Percentiles rank a stretch among this genome's conserved stretches.
Evolutionary conservation across 176 grass and related monocot species (phyloP).

Genomic region (Aegilops speltoides): DNA sequence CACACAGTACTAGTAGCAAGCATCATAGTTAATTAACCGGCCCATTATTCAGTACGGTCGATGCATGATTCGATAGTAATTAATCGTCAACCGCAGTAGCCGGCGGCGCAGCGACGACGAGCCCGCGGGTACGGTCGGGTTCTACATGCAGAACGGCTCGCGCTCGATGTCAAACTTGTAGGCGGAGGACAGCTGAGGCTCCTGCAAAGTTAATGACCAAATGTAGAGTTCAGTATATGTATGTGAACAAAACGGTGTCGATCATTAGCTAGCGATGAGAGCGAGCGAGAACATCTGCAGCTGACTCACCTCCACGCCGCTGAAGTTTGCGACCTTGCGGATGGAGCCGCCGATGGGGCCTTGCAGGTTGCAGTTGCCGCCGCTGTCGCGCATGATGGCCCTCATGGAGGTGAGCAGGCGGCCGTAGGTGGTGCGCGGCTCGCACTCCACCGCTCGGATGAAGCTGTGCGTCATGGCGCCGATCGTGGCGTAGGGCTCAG

Average conservation of each 20-base stretch:
- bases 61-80: neutral
- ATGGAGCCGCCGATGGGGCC: slow-evolving; percentile 51
- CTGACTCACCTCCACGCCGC: slow-evolving; percentile 28
- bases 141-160: slow-evolving; percentile 56
- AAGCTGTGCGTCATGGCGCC: slow-evolving; percentile 97
- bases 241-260: no score
- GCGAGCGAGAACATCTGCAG: no score
- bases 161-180: slow-evolving; percentile 60
- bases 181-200: slow-evolving; percentile 67
- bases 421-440: slow-evolving; percentile 62
- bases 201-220: neutral
- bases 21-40: neutral
- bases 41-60: neutral
- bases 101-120: neutral
- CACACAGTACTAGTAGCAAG: neutral
- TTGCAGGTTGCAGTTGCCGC: slow-evolving; percentile 4
- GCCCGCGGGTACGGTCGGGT: neutral
- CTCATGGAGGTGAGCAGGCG: slow-evolving; percentile 71
- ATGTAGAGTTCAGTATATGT: no score
- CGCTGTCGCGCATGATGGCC: slow-evolving; percentile 43
- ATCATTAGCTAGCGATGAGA: no score
- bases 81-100: neutral
- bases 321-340: slow-evolving; percentile 44
- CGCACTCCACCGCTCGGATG: slow-evolving; percentile 54
- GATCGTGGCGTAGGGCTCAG: slow-evolving; percentile 33